Base-by-base conservation (phyloP, 371 early-diverging fungal species). In the Dinochytrium kinnereticum region DNA sequence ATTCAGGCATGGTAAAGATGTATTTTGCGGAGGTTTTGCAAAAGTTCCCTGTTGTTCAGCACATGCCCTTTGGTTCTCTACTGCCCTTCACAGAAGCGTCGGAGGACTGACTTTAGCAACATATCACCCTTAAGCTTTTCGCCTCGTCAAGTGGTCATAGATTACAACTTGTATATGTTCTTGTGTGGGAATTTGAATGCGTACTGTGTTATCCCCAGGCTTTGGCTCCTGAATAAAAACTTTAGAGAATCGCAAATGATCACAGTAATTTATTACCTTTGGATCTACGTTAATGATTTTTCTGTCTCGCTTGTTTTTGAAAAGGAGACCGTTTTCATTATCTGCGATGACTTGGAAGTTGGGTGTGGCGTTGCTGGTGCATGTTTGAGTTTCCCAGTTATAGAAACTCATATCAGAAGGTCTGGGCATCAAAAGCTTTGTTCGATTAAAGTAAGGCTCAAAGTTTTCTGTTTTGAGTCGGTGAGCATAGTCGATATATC, bases 21-120 rank as follows among this genome's bases (percentile, higher is more conserved):
- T 99, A 98, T 83, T 89, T 92, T 67, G 97, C 93, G 0, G 98
- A 99, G 80, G 99, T 99, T 1, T 85, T 99, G 40, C 87, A 89
- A 34, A 98, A 98, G 82, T 79, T 97, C 33, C 99, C 99, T 0
- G 98, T 99, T 55, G 96, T 99, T 91, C 99, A 99, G 82, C 99
- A 99, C 79, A 95, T 99, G 78, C 88, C 95, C 81, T 99, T 98
- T 90, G 99, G 99, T 2, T 65, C 78, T 19, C 77, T 86, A 30
- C 70, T 91, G 57, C 80, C 78, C 1, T 86, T 86, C 34, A 61
- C 44, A 19, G 44, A 44, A 44, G 44, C 44, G 13, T 19, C 19
- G 44, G 13, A 7, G 44, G 7, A 44, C 13, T 44, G 19, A 44
- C 19, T 44, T 13, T 19, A 44, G 19, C 7, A 44, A 13, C 44